phyloP scores from a whole-genome alignment of 257 asterid species.

The Petunia secreta region DNA sequence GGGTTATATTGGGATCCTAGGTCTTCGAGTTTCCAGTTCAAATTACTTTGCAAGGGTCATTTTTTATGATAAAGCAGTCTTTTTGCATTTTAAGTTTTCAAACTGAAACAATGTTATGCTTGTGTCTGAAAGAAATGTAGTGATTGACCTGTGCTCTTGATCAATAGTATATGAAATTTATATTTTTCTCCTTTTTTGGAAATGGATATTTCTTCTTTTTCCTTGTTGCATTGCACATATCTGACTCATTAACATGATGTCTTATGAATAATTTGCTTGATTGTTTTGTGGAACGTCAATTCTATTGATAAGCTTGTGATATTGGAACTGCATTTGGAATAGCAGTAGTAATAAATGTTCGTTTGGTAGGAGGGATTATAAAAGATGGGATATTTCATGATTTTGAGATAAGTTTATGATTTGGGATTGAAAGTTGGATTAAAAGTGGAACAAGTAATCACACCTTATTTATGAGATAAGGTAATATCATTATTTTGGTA shows the following conservation, averaged over 20 bases:
- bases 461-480: too few relatives aligned
- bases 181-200: too few relatives aligned
- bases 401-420: too few relatives aligned
- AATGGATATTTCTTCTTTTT: too few relatives aligned
- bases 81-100: too few relatives aligned
- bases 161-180: not conserved
- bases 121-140: not conserved
- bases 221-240: too few relatives aligned
- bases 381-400: too few relatives aligned
- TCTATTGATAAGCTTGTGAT: not conserved
- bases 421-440: too few relatives aligned
- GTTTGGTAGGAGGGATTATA: too few relatives aligned
- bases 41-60: conserved; percentile 27
- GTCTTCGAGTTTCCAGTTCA: conserved; percentile 35
- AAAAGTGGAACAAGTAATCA: too few relatives aligned
- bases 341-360: not conserved
- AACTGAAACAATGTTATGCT: not conserved
- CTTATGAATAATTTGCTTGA: not conserved
- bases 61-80: not conserved
- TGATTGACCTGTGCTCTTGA: not conserved
- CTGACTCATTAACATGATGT: not conserved
- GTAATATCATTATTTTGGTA: too few relatives aligned
- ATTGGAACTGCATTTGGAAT: not conserved
- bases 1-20: conserved; percentile 36
- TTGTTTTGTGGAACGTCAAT: not conserved